Percentiles rank a stretch among this genome's conserved stretches.
Conservation (phyloP, 805 yeast species). For the Myxozyma nipponensis region DNA sequence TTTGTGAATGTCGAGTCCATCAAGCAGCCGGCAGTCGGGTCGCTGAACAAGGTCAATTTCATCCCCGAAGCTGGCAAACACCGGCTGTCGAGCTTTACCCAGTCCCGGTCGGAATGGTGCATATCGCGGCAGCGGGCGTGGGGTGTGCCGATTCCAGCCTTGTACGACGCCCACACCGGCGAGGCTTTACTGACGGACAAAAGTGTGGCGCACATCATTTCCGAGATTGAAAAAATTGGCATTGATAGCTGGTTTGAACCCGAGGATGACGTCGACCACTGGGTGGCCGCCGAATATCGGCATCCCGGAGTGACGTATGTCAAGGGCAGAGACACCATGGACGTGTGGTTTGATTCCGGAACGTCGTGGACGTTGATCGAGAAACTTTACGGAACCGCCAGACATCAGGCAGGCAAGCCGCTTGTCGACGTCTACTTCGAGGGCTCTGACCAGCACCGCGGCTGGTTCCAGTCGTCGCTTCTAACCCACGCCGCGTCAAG, state of each 20-base stretch:
- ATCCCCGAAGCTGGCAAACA: constrained; percentile 68
- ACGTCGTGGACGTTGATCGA: constrained; percentile 74
- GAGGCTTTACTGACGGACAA: constrained; percentile 58
- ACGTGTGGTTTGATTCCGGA: constrained; percentile 99
- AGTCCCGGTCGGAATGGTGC: constrained; percentile 91
- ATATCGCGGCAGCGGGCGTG: constrained; percentile 92
- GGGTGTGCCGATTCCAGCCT: constrained; percentile 97
- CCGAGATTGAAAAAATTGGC: constrained; percentile 54
- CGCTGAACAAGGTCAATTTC: constrained; percentile 63
- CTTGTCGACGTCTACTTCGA: constrained; percentile 83
- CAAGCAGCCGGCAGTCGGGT: constrained; percentile 56
- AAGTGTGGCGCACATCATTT: constrained; percentile 56
- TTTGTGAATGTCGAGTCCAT: constrained; percentile 80
- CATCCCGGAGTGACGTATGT: constrained; percentile 44
- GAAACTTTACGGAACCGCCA: constrained; percentile 38
- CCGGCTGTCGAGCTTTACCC: constrained; percentile 67
- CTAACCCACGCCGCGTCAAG: constrained; percentile 64
- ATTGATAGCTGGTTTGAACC: constrained; percentile 76
- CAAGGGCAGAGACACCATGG: constrained; percentile 90
- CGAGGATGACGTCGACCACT: constrained; percentile 50
- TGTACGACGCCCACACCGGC: constrained; percentile 59
- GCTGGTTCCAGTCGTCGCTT: constrained; percentile 96
- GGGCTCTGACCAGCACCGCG: constrained; percentile 98
- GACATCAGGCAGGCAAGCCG: constrained; percentile 37
- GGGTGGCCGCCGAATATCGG: constrained; percentile 64